Conservation (phyloP, 2,329 filamentous ascomycete genomes). For the Diplocarpon rosae region DNA sequence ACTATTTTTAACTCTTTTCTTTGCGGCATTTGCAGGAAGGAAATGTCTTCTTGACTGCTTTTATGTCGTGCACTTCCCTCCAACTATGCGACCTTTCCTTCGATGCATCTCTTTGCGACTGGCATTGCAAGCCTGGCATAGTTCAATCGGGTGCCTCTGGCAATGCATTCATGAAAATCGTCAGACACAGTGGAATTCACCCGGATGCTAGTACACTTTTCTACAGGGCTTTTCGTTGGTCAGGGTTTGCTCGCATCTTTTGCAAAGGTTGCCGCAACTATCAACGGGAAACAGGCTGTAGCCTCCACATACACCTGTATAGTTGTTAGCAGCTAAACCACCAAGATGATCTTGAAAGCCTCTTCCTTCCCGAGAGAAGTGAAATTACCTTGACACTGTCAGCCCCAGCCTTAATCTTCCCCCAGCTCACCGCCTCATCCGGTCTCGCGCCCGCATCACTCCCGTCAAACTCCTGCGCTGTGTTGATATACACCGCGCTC, state of each 20-base stretch:
- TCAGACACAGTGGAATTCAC: no score
- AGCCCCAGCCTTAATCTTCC: conserved; percentile 86
- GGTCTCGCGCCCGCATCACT: conserved; percentile 91
- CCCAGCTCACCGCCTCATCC: conserved; percentile 96
- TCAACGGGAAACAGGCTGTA: conserved; percentile 54
- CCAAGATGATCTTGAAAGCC: not conserved
- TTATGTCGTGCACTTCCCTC: no score
- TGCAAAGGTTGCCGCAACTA: conserved; percentile 57
- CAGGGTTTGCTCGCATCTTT: conserved; percentile 28
- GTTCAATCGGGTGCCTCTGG: no score
- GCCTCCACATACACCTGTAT: conserved; percentile 52
- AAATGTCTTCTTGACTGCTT: no score
- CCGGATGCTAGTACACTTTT: no score
- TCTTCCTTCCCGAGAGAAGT: not conserved
- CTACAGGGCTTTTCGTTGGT: not conserved
- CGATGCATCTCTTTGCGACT: no score
- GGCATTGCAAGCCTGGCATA: no score
- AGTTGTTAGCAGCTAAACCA: conserved; percentile 2
- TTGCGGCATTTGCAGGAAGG: no score
- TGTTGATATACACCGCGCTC: conserved; percentile 96
- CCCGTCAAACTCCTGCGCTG: conserved; percentile 92
- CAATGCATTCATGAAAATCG: no score
- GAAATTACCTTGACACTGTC: conserved; percentile 73
- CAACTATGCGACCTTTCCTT: no score
- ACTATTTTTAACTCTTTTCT: no score